Conservation (phyloP, 1,284 basidiomycete species). For the Ganoderma lucidum region DNA sequence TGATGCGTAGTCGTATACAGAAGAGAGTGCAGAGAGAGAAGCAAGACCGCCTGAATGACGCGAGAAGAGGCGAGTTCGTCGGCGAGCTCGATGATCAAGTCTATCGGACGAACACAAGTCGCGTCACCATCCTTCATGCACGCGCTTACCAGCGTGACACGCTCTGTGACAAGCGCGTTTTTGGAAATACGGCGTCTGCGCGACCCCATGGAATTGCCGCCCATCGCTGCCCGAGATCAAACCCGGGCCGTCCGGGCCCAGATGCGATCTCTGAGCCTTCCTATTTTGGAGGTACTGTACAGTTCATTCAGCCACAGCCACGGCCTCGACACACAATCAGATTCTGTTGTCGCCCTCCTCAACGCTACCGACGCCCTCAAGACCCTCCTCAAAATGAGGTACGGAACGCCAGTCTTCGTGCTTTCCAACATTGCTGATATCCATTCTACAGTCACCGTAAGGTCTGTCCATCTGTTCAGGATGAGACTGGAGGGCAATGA, state of each 20-base stretch:
- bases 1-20: constrained; percentile 21
- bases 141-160: constrained; percentile 17
- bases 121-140: constrained; percentile 3
- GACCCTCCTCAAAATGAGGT: constrained; percentile 50
- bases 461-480: constrained; percentile 45
- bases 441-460: constrained; percentile 48
- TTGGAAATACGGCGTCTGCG: constrained; percentile 18
- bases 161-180: constrained; percentile 33
- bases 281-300: constrained; percentile 39
- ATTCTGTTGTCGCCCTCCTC: constrained; percentile 28
- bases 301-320: constrained; percentile 47
- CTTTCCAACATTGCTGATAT: constrained; percentile 21
- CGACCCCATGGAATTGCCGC: background rate
- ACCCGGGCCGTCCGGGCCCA: background rate
- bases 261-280: constrained; percentile 5
- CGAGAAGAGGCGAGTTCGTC: background rate
- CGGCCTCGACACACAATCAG: constrained; percentile 24
- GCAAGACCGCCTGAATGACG: background rate
- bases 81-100: constrained; percentile 19
- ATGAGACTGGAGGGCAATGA: constrained; percentile 16
- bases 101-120: constrained; percentile 14
- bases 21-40: background rate
- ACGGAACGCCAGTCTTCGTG: constrained; percentile 28
- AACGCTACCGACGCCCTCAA: constrained; percentile 43
- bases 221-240: too few species aligned